These are phyloP conservation scores for Syzygium syzygioides DNA, from an alignment of 441 rosid genomes.

Conservation along the genomic window DNA sequence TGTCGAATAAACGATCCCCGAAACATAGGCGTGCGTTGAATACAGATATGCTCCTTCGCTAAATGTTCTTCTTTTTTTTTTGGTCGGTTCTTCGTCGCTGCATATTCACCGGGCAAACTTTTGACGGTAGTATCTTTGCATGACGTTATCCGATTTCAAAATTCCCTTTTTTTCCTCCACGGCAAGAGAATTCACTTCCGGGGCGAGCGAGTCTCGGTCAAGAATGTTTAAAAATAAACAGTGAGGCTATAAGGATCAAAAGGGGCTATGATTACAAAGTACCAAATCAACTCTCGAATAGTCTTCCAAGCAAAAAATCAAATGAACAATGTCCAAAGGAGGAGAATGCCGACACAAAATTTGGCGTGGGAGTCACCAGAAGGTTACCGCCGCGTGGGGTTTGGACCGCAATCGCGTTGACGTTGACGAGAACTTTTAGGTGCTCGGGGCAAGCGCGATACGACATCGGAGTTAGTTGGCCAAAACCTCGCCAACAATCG, in stretches of 20 bases:
- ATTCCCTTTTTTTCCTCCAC: not conserved
- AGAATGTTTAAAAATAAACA: not conserved
- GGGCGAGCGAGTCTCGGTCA: not conserved
- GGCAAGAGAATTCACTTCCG: not conserved
- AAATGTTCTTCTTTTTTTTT: too few relatives aligned
- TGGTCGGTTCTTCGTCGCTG: not conserved
- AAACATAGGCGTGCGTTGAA: accelerated
- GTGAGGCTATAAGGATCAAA: not conserved
- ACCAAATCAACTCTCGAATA: not conserved
- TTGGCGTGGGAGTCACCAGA: not conserved
- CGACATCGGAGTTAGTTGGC: not conserved
- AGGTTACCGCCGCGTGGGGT: not conserved
- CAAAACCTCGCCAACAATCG: not conserved
- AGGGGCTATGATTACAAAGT: not conserved
- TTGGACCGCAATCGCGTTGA: not conserved
- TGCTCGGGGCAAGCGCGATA: not conserved
- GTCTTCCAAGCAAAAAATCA: not conserved
- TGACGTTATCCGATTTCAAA: not conserved
- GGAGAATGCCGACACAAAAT: not conserved
- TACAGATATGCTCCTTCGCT: not conserved
- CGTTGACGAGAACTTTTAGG: not conserved
- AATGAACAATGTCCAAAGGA: not conserved
- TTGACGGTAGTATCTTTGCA: accelerated
- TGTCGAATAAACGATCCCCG: accelerated
- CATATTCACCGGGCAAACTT: too few relatives aligned